Conservation (phyloP, 192 early-diverging fungal species). For the Linnemannia exigua region DNA sequence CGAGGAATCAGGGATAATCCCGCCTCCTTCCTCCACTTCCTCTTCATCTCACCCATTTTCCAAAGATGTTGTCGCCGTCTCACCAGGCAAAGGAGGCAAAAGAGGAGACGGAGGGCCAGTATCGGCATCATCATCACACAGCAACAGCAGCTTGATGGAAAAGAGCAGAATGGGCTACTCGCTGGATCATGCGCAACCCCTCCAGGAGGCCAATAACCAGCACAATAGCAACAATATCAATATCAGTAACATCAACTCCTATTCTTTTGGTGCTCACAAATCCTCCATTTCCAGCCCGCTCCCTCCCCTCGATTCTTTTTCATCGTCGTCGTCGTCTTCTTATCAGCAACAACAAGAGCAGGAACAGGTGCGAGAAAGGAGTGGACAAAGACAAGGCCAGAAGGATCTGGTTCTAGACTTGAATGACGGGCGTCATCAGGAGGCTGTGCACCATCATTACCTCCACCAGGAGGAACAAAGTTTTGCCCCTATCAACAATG, state of each 20-base stretch:
- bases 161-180: not conserved
- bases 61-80: too few relatives aligned
- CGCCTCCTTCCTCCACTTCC: not conserved
- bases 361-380: not conserved
- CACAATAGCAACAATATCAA: not conserved
- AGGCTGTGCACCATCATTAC: not conserved
- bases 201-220: slow-evolving; percentile 24
- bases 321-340: not conserved
- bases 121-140: not conserved
- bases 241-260: not conserved
- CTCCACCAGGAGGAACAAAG: not conserved
- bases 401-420: not conserved
- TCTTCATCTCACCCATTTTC: not conserved
- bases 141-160: not conserved
- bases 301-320: slow-evolving; percentile 9
- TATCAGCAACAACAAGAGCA: not conserved
- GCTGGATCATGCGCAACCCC: slow-evolving; percentile 10
- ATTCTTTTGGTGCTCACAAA: slow-evolving; percentile 3
- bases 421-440: not conserved
- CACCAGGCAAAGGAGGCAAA: not conserved
- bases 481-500: not conserved
- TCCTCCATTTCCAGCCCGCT: not conserved
- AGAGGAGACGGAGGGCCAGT: not conserved
- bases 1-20: not conserved
- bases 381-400: not conserved